Conservation (phyloP, 139 green algal species). For the Volvox africanus region DNA sequence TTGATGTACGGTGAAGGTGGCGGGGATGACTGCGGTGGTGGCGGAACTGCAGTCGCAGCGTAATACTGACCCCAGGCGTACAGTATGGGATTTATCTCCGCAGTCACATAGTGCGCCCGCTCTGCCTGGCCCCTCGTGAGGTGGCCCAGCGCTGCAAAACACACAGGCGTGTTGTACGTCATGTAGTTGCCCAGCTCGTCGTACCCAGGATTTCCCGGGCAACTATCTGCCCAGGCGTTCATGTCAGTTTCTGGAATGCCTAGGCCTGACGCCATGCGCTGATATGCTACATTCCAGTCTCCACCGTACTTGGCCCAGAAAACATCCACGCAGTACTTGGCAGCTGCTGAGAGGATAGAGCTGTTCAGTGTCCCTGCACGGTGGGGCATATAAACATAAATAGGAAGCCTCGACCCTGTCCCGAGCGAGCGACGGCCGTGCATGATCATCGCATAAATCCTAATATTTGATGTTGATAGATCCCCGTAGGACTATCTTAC, state of each 20-base stretch:
- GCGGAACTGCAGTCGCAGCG: no score
- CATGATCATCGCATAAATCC: no score
- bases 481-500: no score
- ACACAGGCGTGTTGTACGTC: constrained; percentile 10
- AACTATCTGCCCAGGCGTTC: constrained; percentile 8
- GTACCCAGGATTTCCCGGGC: not conserved
- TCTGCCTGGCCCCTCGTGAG: no score
- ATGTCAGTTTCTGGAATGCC: constrained; percentile 3
- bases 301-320: constrained; percentile 16
- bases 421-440: no score
- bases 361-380: not conserved
- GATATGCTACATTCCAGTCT: not conserved
- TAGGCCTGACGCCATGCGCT: not conserved
- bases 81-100: no score
- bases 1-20: no score
- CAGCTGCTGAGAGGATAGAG: not conserved
- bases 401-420: no score
- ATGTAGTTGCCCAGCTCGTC: constrained; percentile 43
- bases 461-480: no score
- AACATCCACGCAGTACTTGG: not conserved
- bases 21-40: no score
- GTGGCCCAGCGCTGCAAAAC: not conserved
- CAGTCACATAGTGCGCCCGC: no score
- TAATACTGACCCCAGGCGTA: no score
- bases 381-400: not conserved